phyloP scores from a whole-genome alignment of 164 flowering plant genomes.

The Vitis vinifera region ASM3070453v1 NC_081805.1:744501-745000 shows the following conservation, averaged over 20 bases:
- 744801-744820: slow-evolving; percentile 98
- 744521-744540: too few relatives aligned
- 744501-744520: too few relatives aligned
- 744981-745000: too few relatives aligned
- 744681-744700: too few relatives aligned
- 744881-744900: slow-evolving; percentile 87
- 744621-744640: too few relatives aligned
- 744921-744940: slow-evolving; percentile 1
- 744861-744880: slow-evolving; percentile 99
- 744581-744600: too few relatives aligned
- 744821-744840: slow-evolving; percentile 99
- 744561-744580: too few relatives aligned
- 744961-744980: too few relatives aligned
- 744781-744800: slow-evolving; percentile 69
- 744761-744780: background rate
- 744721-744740: background rate
- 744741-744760: background rate
- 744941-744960: background rate
- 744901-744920: slow-evolving; percentile 37
- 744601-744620: too few relatives aligned
- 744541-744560: too few relatives aligned
- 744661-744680: too few relatives aligned
- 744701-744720: background rate
- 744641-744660: too few relatives aligned
- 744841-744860: slow-evolving; percentile 95